These are phyloP conservation scores for Psophocarpus tetragonolobus DNA, from an alignment of 306 rosid species.

Conservation along the genomic window DNA sequence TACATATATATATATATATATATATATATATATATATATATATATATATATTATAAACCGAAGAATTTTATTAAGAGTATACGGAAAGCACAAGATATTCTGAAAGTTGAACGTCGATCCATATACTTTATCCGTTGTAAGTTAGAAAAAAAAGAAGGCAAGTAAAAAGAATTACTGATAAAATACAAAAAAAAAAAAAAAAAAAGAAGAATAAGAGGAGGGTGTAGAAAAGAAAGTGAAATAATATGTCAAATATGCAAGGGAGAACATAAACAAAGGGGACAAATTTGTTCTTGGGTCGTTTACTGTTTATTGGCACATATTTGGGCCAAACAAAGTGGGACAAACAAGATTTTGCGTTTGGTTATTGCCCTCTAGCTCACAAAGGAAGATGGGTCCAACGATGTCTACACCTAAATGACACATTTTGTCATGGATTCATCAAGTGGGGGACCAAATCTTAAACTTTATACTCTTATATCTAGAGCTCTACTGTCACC, in stretches of 20 bases:
- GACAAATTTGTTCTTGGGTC: constrained; percentile 23
- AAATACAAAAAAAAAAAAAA: neutral
- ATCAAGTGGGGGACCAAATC: constrained; percentile 37
- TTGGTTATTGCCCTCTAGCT: constrained; percentile 30
- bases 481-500: neutral
- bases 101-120: too few species aligned
- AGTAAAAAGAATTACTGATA: neutral
- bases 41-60: too few species aligned
- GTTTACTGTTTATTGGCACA: neutral
- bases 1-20: too few species aligned
- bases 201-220: neutral
- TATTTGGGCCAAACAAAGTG: constrained; percentile 40
- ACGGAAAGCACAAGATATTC: too few species aligned
- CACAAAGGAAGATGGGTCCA: constrained; percentile 43
- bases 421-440: constrained; percentile 34
- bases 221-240: constrained; percentile 13
- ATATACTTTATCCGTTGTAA: neutral
- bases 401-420: constrained; percentile 33
- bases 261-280: constrained; percentile 18
- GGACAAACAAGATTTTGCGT: constrained; percentile 38
- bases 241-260: neutral
- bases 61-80: too few species aligned
- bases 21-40: too few species aligned
- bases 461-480: constrained; percentile 28
- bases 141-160: neutral